Evolutionary conservation across 2,329 filamentous ascomycete species (phyloP).

Genomic region (Epichloe gansuensis): DNA sequence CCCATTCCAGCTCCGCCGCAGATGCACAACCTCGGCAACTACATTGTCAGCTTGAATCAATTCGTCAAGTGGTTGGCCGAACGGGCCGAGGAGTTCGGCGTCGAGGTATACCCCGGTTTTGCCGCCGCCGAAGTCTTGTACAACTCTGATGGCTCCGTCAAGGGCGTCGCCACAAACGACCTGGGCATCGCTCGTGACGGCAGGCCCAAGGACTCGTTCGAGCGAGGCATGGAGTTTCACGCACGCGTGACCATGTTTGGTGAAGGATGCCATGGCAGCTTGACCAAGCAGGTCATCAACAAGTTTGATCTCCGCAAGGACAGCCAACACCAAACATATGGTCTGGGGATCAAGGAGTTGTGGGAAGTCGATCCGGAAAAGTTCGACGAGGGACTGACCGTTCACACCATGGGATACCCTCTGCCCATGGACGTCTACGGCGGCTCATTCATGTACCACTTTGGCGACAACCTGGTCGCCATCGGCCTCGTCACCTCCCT

Average conservation of each 20-base stretch:
- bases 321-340: constrained; percentile 90
- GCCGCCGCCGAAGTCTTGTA: constrained; percentile 90
- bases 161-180: constrained; percentile 92
- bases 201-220: constrained; percentile 78
- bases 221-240: constrained; percentile 97
- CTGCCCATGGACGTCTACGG: constrained; percentile 82
- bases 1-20: constrained; percentile 83
- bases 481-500: constrained; percentile 85
- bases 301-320: constrained; percentile 85
- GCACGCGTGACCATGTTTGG: constrained; percentile 82
- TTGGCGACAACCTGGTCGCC: constrained; percentile 90
- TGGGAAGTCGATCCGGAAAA: constrained; percentile 94
- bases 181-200: constrained; percentile 72
- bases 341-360: constrained; percentile 86
- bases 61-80: constrained; percentile 93
- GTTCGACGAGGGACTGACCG: constrained; percentile 73
- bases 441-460: constrained; percentile 99
- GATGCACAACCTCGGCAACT: constrained; percentile 98
- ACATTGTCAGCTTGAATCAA: constrained; percentile 91
- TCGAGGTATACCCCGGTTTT: constrained; percentile 93
- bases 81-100: constrained; percentile 87
- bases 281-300: constrained; percentile 89
- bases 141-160: constrained; percentile 71
- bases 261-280: constrained; percentile 89
- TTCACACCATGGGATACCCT: constrained; percentile 88